Percentiles rank a stretch among this genome's conserved stretches.
phyloP scores from a whole-genome alignment of 2,329 filamentous ascomycete genomes.

The Tothia fuscella region DNA sequence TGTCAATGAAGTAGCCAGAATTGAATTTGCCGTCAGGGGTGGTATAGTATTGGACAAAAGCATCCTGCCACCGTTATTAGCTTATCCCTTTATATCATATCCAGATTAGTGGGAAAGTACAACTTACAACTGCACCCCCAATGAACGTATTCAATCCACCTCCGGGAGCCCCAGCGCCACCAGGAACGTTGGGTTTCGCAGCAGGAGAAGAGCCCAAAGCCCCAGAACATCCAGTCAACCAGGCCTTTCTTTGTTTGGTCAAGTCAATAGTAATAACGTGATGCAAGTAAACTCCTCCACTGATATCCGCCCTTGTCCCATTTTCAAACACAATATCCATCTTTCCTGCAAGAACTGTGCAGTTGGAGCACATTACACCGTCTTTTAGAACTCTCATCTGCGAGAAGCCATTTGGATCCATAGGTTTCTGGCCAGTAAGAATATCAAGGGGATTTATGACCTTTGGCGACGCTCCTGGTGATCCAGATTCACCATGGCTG shows the following conservation, averaged over 20 bases:
- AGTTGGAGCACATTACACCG: constrained; percentile 7
- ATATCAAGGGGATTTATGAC: background rate
- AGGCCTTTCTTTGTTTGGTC: too few relatives aligned
- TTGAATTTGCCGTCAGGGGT: constrained; percentile 1
- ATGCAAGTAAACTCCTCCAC: constrained; percentile 6
- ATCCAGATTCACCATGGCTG: background rate
- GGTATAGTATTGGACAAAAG: constrained; percentile 7
- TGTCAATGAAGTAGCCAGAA: constrained; percentile 1
- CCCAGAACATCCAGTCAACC: too few relatives aligned
- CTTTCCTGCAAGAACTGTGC: constrained; percentile 1
- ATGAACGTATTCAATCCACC: background rate
- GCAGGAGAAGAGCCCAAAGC: too few relatives aligned
- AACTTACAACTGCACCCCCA: constrained; percentile 5
- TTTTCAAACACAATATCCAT: constrained; percentile 5
- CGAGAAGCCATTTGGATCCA: constrained; percentile 6
- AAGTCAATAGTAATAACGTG: constrained; percentile 3
- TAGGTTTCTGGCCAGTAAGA: constrained; percentile 1
- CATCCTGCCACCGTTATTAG: too few relatives aligned
- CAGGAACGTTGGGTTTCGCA: too few relatives aligned
- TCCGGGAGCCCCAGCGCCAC: background rate
- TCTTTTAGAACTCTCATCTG: background rate
- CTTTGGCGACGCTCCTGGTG: background rate
- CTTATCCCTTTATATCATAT: too few relatives aligned
- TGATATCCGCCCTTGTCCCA: constrained; percentile 1
- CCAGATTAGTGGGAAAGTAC: too few relatives aligned